Evolutionary conservation across 306 rosid species (phyloP), one percentile per base, ranked within the genome.

Genomic region (Lagenaria siceraria): DNA sequence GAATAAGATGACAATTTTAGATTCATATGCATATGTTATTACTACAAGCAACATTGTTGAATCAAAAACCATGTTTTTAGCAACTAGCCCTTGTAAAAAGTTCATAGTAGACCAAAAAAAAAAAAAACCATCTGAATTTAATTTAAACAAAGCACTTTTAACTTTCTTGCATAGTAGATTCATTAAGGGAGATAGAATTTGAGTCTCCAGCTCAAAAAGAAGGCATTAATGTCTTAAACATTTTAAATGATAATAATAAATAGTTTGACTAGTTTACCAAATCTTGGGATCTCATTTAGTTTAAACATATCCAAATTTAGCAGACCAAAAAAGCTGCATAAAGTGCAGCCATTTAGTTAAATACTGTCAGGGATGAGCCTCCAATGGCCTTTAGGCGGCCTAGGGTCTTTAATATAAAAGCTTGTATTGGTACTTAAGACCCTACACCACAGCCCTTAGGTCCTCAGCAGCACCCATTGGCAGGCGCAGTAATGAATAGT

Each of bases 381-480:
- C 59, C 76, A 49, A 6, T 24, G 21, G 5, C 17, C 21, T 49
- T 72, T 72, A 27, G 76, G 76, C 60, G 42, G 42, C 59, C 43
- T 46, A 70, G 76, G 56, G 56, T 70, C 56, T 38, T 70, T 43
- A 15, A 46, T 42, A 69, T 43, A 69, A 72, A 72, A 49, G 76
- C 21, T 49, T 48, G 33, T 49, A 14, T 17, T 27, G 29, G 76
- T 29, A 72, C 21, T 14, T 29, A 49, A 49, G 59, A 72, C 76
- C 76, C 76, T 70, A 70, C 74, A 12, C 76, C 76, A 70, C 31
- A 70, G 76, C 58, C 58, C 76, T 43, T 70, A 25, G 76, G 76
- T 43, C 38, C 76, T 70, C 36, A 24, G 35, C 56, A 70, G 56
- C 54, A 8, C 10, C 76, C 60, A 8, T 46, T 72, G 60, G 60